Base-by-base conservation (phyloP, 176 grass and related monocot species). In the Alopecurus myosuroides region DNA sequence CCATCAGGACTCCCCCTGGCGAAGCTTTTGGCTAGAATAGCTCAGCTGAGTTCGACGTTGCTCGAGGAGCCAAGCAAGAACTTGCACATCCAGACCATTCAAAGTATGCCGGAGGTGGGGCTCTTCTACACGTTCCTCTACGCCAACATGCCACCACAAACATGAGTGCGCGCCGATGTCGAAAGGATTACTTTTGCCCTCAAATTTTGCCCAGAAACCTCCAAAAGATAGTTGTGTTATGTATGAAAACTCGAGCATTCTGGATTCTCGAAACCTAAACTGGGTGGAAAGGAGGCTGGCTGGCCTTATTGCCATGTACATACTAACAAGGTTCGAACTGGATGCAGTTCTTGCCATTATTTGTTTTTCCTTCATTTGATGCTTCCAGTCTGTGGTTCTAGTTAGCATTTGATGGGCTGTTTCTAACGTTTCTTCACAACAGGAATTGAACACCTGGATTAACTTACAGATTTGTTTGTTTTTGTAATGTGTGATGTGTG, bases 111-210 rank as follows among this genome's bases (percentile, higher is more conserved):
- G 5, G 91, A 99, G 85, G 94, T 97, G 46, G 90, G 89, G 49
- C 90, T 97, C 74, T 99, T 99, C 81, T 96, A 92, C 84, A 91
- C 97, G 30, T 91, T 99, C 48, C 88, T 99, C 17, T 99, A 96
- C 23, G 91, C 97, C 7, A 94, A 97, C 75, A 94, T 94, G 85
- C 86, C 78, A 60, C 81, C 81, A 7, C 85, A 91, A 87, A 81
- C 60, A 58, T 84, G 40, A 76, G 31, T 58, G 6, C 71, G 73
- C 28, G 50, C 44, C n/a, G 1, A 66, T 49, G 74, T 37, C 35
- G 19, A 83, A 57, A 55, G 41, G 20, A 48, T 3, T 48, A 48
- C 45, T 13, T 58, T 86, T 28, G 36, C 70, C 76, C 81, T 2
- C 0, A 87, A 25, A 76, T 80, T 87, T 84, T 78, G n/a, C n/a